Evolutionary conservation across 352 stramenopile genomes (phyloP).

Genomic region (Phytophthora quininea): DNA sequence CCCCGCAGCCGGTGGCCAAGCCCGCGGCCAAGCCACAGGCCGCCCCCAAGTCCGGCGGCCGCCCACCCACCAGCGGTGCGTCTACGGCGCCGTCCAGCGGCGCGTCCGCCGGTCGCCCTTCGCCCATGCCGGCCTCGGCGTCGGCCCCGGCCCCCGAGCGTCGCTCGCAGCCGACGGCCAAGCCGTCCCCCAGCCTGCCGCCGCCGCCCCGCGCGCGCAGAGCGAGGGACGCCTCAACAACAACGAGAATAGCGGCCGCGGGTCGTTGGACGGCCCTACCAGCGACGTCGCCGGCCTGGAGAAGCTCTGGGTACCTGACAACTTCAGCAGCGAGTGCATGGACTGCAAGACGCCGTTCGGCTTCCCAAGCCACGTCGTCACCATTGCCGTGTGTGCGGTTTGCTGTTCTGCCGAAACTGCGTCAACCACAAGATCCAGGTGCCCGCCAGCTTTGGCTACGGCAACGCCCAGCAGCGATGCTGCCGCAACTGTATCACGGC

Average conservation of each 20-base stretch:
- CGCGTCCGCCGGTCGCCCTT: conserved; percentile 19
- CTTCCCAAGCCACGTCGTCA: conserved; percentile 82
- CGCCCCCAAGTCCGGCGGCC: conserved; percentile 27
- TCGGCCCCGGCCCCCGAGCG: conserved; percentile 33
- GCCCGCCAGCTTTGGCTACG: conserved; percentile 82
- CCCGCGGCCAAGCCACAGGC: conserved; percentile 2
- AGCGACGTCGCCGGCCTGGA: conserved; percentile 74
- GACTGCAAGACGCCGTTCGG: conserved; percentile 85
- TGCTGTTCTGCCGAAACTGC: conserved; percentile 83
- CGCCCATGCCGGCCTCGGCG: conserved; percentile 28
- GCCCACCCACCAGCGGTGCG: conserved; percentile 36
- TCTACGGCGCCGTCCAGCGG: conserved; percentile 35
- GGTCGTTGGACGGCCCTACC: conserved; percentile 59
- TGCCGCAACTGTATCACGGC: conserved; percentile 85
- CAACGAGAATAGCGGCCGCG: conserved; percentile 37
- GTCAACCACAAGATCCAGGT: conserved; percentile 88
- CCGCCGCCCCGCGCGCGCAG: conserved; percentile 22
- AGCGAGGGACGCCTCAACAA: conserved; percentile 42
- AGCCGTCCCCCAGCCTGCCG: conserved; percentile 6
- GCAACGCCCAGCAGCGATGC: conserved; percentile 72
- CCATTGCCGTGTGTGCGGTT: conserved; percentile 85
- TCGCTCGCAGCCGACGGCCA: conserved; percentile 12
- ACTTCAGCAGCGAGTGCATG: conserved; percentile 89
- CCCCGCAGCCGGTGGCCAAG: conserved; percentile 14
- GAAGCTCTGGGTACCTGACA: conserved; percentile 88